A percentile compares a stretch with the other conserved stretches of the same genome.
Evolutionary conservation across 768 basidiomycete species (phyloP).

Genomic region (Lactifluus subvellereus): DNA sequence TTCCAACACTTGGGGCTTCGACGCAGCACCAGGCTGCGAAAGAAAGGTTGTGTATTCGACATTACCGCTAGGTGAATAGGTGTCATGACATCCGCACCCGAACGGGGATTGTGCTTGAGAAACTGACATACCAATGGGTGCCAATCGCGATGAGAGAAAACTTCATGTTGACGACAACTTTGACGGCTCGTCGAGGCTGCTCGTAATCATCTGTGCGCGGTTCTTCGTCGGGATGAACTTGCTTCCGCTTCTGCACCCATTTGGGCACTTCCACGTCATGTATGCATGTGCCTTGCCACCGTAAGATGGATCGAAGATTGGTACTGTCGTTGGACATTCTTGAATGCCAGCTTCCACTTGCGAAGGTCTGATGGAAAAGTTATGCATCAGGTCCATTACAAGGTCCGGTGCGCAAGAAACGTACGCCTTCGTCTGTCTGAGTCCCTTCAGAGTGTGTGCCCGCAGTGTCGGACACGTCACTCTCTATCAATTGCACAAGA

Average conservation of each 20-base stretch:
- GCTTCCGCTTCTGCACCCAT: conserved; percentile 75
- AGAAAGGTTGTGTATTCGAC: conserved; percentile 68
- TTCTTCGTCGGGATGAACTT: conserved; percentile 43
- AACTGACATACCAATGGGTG: conserved; percentile 48
- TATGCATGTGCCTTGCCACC: conserved; percentile 76
- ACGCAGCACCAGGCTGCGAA: conserved; percentile 48
- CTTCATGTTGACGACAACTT: conserved; percentile 64
- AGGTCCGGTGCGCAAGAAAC: neutral
- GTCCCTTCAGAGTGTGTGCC: conserved; percentile 21
- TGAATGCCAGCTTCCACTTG: conserved; percentile 2
- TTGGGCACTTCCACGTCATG: conserved; percentile 68
- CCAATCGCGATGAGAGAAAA: conserved; percentile 84
- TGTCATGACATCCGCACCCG: neutral
- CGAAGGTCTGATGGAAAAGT: neutral
- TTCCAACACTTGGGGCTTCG: conserved; percentile 55
- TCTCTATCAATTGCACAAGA: conserved; percentile 59
- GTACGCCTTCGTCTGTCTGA: conserved; percentile 20
- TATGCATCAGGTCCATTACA: neutral
- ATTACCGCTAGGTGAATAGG: conserved; percentile 45
- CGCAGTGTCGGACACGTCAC: conserved; percentile 26
- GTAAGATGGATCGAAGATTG: conserved; percentile 6
- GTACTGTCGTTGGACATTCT: conserved; percentile 13
- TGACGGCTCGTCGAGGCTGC: conserved; percentile 61
- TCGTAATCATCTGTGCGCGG: conserved; percentile 39
- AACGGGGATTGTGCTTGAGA: conserved; percentile 9